A percentile compares a stretch with the other conserved stretches of the same genome.
Evolutionary conservation across 106 monocot species (phyloP).

Genomic region (Xerophyta viscosa): DNA sequence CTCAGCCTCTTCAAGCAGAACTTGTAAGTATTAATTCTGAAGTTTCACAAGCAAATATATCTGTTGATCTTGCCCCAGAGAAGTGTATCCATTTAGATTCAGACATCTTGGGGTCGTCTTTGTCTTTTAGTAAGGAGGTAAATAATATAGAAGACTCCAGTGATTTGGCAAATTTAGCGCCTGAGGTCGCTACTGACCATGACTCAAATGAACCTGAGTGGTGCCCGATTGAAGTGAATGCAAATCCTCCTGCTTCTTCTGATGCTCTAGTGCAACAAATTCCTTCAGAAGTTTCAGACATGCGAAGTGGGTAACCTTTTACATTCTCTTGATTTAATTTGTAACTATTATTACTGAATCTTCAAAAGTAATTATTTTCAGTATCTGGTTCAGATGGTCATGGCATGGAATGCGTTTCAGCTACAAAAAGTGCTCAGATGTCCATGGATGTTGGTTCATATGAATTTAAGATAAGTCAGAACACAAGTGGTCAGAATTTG

Average conservation of each 20-base stretch:
- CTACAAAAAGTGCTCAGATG: slow-evolving; percentile 7
- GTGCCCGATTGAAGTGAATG: slow-evolving; percentile 13
- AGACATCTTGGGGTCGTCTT: no score
- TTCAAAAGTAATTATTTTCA: not conserved
- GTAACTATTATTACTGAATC: not conserved
- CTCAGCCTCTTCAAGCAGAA: no score
- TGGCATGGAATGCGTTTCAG: slow-evolving; percentile 4
- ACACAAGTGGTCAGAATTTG: slow-evolving; percentile 8
- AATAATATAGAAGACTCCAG: no score
- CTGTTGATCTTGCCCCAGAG: no score
- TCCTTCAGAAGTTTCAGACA: slow-evolving; percentile 16
- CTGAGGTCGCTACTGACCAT: no score
- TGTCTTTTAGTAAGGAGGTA: no score
- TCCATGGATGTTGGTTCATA: slow-evolving; percentile 8
- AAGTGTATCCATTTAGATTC: no score
- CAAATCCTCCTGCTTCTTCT: slow-evolving; percentile 5
- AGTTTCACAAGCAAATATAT: no score
- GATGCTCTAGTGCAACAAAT: slow-evolving; percentile 3
- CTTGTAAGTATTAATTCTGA: no score
- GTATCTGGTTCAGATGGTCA: slow-evolving; percentile 5
- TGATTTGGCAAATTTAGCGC: no score
- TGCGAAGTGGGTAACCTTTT: slow-evolving; percentile 8
- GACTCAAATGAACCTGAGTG: slow-evolving; percentile 23
- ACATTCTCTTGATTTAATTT: not conserved
- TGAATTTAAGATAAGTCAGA: not conserved